These are phyloP conservation scores for Gentiana dahurica DNA, from an alignment of 257 asterid species.

Conservation along the genomic window DNA sequence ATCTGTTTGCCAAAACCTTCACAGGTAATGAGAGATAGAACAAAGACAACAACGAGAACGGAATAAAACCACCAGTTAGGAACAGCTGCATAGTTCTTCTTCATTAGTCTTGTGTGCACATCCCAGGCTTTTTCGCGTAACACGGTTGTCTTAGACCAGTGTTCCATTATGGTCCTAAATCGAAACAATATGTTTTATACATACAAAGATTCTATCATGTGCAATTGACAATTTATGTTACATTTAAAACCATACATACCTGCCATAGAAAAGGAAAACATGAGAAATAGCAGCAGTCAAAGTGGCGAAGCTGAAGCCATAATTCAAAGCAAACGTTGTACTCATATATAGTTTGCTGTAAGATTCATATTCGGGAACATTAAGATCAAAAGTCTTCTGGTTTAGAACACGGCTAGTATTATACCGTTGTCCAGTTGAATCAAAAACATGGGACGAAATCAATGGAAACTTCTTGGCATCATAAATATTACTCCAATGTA, in stretches of 20 bases:
- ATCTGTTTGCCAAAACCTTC: conserved; percentile 51
- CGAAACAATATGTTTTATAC: neutral
- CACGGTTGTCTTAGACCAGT: conserved; percentile 30
- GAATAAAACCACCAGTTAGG: conserved; percentile 67
- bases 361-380: conserved; percentile 16
- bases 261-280: conserved; percentile 47
- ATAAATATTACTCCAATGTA: conserved; percentile 33
- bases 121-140: conserved; percentile 23
- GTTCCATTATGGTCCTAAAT: conserved; percentile 26
- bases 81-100: conserved; percentile 35
- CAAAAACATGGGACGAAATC: conserved; percentile 35
- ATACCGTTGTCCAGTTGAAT: conserved; percentile 14
- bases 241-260: conserved; percentile 19
- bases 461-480: conserved; percentile 46
- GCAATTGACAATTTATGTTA: no score
- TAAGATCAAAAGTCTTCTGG: conserved; percentile 20
- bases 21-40: conserved; percentile 26
- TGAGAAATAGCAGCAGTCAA: conserved; percentile 53
- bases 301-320: conserved; percentile 58
- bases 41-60: conserved; percentile 27
- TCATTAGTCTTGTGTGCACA: conserved; percentile 60
- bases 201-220: neutral
- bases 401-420: conserved; percentile 39
- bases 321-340: conserved; percentile 45
- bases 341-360: conserved; percentile 54